phyloP scores from a whole-genome alignment of 805 yeast genomes.

The Kluyveromyces lactis region DNA sequence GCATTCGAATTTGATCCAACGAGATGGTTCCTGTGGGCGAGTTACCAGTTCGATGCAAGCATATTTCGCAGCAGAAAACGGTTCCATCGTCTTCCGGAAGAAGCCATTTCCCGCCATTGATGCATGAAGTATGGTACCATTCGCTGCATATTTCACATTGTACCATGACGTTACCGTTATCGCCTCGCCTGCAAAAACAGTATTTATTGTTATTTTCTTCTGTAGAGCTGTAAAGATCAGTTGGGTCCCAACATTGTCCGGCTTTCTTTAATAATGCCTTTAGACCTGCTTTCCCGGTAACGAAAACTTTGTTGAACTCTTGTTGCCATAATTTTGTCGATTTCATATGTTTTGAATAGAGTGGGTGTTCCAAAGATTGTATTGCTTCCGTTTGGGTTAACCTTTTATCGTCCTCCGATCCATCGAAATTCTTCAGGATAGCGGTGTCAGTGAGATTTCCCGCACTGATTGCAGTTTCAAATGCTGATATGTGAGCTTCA shows the following conservation, averaged over 20 bases:
- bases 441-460: too few relatives aligned
- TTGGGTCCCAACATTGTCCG: slow-evolving; percentile 29
- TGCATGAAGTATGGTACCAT: slow-evolving; percentile 62
- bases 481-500: neutral
- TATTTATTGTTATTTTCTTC: slow-evolving; percentile 27
- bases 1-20: slow-evolving; percentile 13
- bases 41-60: slow-evolving; percentile 24
- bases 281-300: slow-evolving; percentile 7
- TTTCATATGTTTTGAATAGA: slow-evolving; percentile 10
- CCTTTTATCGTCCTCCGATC: slow-evolving; percentile 27
- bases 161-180: slow-evolving; percentile 51
- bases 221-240: slow-evolving; percentile 23
- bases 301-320: slow-evolving; percentile 2
- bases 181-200: slow-evolving; percentile 57
- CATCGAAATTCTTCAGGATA: slow-evolving; percentile 17
- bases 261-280: slow-evolving; percentile 11
- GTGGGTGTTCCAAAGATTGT: slow-evolving; percentile 8
- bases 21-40: slow-evolving; percentile 9
- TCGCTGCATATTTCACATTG: slow-evolving; percentile 64
- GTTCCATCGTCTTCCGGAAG: slow-evolving; percentile 28
- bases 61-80: slow-evolving; percentile 47
- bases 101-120: slow-evolving; percentile 32
- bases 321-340: slow-evolving; percentile 8
- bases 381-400: slow-evolving; percentile 25
- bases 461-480: too few relatives aligned